A percentile compares a stretch with the other conserved stretches of the same genome.
Conservation (phyloP, 192 early-diverging fungal genomes). For the Coemansia sp. region DNA sequence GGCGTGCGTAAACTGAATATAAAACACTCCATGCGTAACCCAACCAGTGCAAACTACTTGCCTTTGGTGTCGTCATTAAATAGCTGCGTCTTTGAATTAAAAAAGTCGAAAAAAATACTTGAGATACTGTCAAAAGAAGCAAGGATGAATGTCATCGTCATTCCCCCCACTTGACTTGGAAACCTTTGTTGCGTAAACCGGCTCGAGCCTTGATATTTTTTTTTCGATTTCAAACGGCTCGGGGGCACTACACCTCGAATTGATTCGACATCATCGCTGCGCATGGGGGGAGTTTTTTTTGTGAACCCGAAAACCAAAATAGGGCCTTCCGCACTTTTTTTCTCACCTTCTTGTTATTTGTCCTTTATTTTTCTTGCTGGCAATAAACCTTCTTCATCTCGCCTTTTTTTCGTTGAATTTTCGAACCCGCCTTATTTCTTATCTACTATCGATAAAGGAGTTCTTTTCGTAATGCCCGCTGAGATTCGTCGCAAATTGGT, state of each 20-base stretch:
- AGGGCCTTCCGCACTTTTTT: neutral
- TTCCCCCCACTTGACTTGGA: no score
- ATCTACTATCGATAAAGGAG: neutral
- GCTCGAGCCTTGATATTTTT: no score
- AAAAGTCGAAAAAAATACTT: constrained; percentile 8
- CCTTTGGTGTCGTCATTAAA: constrained; percentile 29
- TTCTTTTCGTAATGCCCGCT: constrained; percentile 31
- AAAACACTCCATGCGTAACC: no score
- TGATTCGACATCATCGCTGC: neutral
- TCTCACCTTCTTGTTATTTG: constrained; percentile 3
- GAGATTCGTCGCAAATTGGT: constrained; percentile 72
- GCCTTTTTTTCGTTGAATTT: constrained; percentile 12
- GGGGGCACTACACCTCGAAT: constrained; percentile 2
- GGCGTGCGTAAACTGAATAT: neutral
- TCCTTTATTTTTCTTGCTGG: constrained; percentile 4
- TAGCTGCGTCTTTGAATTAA: neutral
- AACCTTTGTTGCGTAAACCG: no score
- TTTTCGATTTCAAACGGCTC: neutral
- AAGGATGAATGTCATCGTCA: no score
- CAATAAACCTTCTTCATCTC: neutral
- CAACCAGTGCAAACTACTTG: neutral
- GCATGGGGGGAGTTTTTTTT: constrained; percentile 3
- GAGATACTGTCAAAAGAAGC: no score
- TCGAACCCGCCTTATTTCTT: neutral
- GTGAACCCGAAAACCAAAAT: neutral